phyloP scores from a whole-genome alignment of 2,329 filamentous ascomycete species.

The Penicillium sp. region DNA sequence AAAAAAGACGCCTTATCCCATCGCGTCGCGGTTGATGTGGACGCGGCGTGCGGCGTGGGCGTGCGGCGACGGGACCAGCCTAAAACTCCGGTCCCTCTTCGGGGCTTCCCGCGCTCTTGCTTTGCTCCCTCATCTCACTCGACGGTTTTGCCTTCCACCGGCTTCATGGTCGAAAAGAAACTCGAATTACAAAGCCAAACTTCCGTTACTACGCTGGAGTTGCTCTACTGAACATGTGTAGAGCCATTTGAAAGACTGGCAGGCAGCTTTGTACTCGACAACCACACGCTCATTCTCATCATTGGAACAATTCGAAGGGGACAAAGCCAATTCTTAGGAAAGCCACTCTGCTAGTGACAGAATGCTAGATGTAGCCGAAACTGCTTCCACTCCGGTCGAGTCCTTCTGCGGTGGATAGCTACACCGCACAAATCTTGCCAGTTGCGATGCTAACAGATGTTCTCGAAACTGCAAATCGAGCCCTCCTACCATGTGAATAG shows the following conservation, averaged over 20 bases:
- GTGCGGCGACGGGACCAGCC: neutral
- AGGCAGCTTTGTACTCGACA: neutral
- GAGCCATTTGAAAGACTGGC: neutral
- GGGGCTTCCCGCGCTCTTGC: neutral
- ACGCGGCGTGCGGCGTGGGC: constrained; percentile 9
- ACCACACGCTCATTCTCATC: neutral
- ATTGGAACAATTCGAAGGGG: neutral
- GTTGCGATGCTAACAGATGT: constrained; percentile 24
- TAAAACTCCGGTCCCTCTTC: constrained; percentile 1
- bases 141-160: neutral
- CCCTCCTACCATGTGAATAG: constrained; percentile 22
- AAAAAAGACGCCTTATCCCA: constrained; percentile 11
- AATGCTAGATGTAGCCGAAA: constrained; percentile 39
- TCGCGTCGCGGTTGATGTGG: constrained; percentile 12
- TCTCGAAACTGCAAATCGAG: constrained; percentile 26
- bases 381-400: constrained; percentile 17
- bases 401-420: constrained; percentile 25
- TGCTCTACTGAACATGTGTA: neutral
- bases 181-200: neutral
- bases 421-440: constrained; percentile 20
- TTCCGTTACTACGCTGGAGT: neutral
- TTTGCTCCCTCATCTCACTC: neutral
- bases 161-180: neutral
- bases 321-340: neutral
- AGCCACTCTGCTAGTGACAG: neutral